These are phyloP conservation scores for Aspergillus sp. DNA, from an alignment of 2,329 filamentous ascomycete species.

Conservation along the genomic window DNA sequence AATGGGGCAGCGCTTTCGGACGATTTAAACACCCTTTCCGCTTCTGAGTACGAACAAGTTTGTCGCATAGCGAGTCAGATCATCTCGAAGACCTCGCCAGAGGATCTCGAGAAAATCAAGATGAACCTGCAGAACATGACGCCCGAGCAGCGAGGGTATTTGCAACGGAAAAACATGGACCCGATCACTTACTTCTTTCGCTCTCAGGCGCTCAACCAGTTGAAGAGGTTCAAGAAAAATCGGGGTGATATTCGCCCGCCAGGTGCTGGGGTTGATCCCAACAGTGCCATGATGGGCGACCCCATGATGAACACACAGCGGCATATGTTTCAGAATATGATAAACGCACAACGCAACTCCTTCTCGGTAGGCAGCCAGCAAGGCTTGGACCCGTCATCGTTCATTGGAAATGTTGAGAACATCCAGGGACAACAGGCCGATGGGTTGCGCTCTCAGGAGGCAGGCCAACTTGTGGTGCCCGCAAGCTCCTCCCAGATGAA, in stretches of 20 bases:
- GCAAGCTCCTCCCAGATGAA: constrained; percentile 59
- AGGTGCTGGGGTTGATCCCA: constrained; percentile 32
- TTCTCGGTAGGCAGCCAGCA: constrained; percentile 38
- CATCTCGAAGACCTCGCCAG: constrained; percentile 45
- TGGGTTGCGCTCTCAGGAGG: constrained; percentile 62
- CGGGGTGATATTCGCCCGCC: constrained; percentile 35
- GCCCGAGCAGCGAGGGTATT: constrained; percentile 49
- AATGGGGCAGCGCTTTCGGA: constrained; percentile 33
- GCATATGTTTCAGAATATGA: constrained; percentile 45
- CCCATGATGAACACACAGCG: constrained; percentile 44
- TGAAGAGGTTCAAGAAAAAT: constrained; percentile 38
- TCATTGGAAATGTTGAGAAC: constrained; percentile 53
- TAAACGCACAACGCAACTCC: constrained; percentile 43
- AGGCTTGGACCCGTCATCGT: constrained; percentile 37
- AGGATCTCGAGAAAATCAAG: constrained; percentile 52
- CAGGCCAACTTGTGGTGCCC: constrained; percentile 64
- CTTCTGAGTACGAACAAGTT: constrained; percentile 48
- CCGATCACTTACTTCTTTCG: constrained; percentile 55
- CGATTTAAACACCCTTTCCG: constrained; percentile 39
- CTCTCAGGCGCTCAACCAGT: constrained; percentile 48
- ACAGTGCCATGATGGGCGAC: constrained; percentile 38
- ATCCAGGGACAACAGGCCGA: constrained; percentile 63
- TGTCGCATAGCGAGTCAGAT: constrained; percentile 50
- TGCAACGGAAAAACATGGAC: constrained; percentile 50
- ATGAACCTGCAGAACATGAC: constrained; percentile 49